These are phyloP conservation scores for Colletotrichum horii DNA, from an alignment of 2,329 filamentous ascomycete genomes.

Conservation along the genomic window DNA sequence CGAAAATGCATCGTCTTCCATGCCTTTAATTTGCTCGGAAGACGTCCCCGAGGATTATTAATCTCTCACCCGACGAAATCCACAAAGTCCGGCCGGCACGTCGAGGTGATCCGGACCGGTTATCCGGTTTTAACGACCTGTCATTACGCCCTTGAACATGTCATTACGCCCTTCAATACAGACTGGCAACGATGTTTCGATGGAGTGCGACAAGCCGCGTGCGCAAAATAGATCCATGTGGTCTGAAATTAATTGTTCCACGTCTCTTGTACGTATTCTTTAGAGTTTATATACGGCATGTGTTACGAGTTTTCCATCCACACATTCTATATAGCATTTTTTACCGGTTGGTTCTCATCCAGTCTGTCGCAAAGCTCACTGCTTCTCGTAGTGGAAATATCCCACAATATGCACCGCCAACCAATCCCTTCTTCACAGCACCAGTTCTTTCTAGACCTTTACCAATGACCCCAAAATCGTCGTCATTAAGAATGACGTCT, in stretches of 20 bases:
- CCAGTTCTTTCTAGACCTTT: not conserved
- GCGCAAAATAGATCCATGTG: not conserved
- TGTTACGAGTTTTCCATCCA: not conserved
- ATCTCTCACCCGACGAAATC: not conserved
- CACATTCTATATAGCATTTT: not conserved
- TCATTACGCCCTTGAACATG: not conserved
- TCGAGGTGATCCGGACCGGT: not conserved
- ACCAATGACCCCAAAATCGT: not conserved
- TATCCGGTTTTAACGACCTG: not conserved
- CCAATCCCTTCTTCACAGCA: not conserved
- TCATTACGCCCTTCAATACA: not conserved
- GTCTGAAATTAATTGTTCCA: not conserved
- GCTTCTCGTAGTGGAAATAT: not conserved
- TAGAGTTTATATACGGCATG: not conserved
- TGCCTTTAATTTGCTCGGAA: not conserved
- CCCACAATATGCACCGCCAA: not conserved
- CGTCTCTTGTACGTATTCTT: not conserved
- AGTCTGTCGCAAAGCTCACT: not conserved
- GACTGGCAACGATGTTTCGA: not conserved
- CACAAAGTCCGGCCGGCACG: not conserved
- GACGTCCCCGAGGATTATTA: not conserved
- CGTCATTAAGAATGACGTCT: not conserved
- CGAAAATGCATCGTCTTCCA: not conserved
- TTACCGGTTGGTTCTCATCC: not conserved
- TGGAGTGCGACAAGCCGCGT: not conserved